phyloP scores from a whole-genome alignment of 2,329 filamentous ascomycete species.

The Diplodia intermedia region DNA sequence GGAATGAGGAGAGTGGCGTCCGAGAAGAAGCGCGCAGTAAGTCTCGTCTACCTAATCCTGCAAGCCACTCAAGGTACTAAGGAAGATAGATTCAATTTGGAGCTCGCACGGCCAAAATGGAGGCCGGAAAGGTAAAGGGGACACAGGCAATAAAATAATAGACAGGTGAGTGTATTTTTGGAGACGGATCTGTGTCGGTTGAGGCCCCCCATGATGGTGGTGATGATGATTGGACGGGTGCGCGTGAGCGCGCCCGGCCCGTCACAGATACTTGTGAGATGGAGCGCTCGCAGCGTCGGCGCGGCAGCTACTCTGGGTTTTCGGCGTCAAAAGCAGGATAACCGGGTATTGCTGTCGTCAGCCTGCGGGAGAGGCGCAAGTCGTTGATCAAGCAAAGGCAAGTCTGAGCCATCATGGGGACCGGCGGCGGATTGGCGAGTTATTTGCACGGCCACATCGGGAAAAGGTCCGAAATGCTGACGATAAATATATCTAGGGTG shows the following conservation, averaged over 20 bases:
- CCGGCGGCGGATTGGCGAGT: conserved; percentile 22
- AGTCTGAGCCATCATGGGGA: conserved; percentile 34
- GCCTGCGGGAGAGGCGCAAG: conserved; percentile 29
- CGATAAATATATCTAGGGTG: conserved; percentile 27
- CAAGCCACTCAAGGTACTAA: conserved; percentile 2
- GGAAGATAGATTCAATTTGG: conserved; percentile 52
- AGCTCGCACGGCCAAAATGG: conserved; percentile 56
- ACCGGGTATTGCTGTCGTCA: conserved; percentile 26
- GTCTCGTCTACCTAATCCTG: conserved; percentile 43
- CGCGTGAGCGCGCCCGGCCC: background rate
- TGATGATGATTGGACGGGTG: conserved; percentile 32
- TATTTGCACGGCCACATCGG: conserved; percentile 8
- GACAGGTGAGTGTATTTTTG: conserved; percentile 38
- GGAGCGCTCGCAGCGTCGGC: background rate
- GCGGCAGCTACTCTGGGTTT: conserved; percentile 23
- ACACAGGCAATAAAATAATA: conserved; percentile 52
- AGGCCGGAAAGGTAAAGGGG: conserved; percentile 56
- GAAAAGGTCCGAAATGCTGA: conserved; percentile 30
- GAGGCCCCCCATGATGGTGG: conserved; percentile 26
- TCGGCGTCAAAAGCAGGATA: conserved; percentile 20
- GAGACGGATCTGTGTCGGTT: conserved; percentile 12
- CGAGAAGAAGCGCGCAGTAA: conserved; percentile 92
- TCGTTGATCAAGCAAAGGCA: conserved; percentile 34
- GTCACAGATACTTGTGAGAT: conserved; percentile 33
- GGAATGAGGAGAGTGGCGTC: conserved; percentile 73